These are phyloP conservation scores for Cladosporium colombiae DNA, from an alignment of 2,329 filamentous ascomycete genomes.

Conservation along the genomic window DNA sequence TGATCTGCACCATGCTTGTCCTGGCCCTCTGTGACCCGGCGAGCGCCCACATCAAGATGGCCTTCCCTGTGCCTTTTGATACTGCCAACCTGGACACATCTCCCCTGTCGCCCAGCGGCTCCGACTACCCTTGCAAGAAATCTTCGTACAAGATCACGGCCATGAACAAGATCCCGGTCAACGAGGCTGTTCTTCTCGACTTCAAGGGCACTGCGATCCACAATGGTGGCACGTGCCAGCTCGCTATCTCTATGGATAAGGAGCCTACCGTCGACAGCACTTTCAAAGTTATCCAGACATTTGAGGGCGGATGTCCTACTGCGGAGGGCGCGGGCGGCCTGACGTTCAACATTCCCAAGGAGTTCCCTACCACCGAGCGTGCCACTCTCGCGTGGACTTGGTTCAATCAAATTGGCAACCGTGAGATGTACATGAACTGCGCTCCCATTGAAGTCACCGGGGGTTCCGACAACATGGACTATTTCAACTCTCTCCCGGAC, in stretches of 20 bases:
- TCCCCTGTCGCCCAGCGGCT: constrained; percentile 54
- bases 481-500: constrained; percentile 64
- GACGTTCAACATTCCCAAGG: constrained; percentile 66
- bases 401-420: constrained; percentile 82
- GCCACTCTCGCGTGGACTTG: constrained; percentile 85
- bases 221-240: constrained; percentile 87
- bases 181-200: constrained; percentile 59
- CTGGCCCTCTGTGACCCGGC: constrained; percentile 40
- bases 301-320: constrained; percentile 77
- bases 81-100: constrained; percentile 57
- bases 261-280: constrained; percentile 65
- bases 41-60: constrained; percentile 76
- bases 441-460: constrained; percentile 67
- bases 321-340: constrained; percentile 58
- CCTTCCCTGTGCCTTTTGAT: constrained; percentile 65
- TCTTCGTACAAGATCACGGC: constrained; percentile 46
- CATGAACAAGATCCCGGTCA: constrained; percentile 65
- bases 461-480: constrained; percentile 44
- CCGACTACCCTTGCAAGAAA: constrained; percentile 81
- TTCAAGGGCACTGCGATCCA: constrained; percentile 77
- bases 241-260: constrained; percentile 76
- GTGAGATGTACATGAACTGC: constrained; percentile 96
- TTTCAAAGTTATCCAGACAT: constrained; percentile 88
- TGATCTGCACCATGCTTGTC: constrained; percentile 46
- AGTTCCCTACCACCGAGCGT: constrained; percentile 68